Conservation (phyloP, 2,329 filamentous ascomycete species). For the Fusarium sororula region DNA sequence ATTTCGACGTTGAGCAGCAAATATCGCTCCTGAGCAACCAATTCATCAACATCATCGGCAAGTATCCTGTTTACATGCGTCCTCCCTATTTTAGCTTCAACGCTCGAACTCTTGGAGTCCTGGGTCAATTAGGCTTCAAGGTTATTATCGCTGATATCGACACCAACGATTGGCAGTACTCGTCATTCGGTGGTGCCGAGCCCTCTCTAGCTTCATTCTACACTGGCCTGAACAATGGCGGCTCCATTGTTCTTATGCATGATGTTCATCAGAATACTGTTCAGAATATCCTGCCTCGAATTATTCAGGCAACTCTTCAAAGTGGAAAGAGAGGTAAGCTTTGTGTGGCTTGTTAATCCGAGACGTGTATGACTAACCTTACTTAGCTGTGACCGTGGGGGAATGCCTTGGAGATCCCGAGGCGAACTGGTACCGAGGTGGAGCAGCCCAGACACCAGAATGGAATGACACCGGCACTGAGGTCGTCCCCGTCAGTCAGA, state of each 20-base stretch:
- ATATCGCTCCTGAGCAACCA: conserved; percentile 2
- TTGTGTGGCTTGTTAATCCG: rapidly evolving
- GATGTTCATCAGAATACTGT: conserved; percentile 17
- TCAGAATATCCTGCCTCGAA: conserved; percentile 3
- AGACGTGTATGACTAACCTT: rapidly evolving
- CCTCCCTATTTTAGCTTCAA: conserved; percentile 24
- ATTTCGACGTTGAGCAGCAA: conserved; percentile 14
- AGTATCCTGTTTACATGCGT: conserved; percentile 20
- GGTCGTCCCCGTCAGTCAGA: not conserved
- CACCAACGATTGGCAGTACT: conserved; percentile 18
- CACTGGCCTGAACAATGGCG: not conserved
- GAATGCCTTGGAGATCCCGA: conserved; percentile 25
- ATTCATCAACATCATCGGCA: conserved; percentile 5
- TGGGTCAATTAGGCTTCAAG: conserved; percentile 11
- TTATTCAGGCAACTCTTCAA: not conserved
- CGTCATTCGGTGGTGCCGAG: conserved; percentile 2
- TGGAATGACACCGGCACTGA: not conserved
- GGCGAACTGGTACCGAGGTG: conserved; percentile 13
- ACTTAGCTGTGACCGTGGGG: conserved; percentile 1
- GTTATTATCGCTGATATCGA: conserved; percentile 27
- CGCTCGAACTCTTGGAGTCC: not conserved
- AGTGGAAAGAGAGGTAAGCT: conserved; percentile 10
- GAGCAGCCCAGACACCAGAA: not conserved
- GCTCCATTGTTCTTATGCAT: conserved; percentile 23
- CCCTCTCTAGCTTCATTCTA: not conserved